A percentile compares a stretch with the other conserved stretches of the same genome.
These are phyloP conservation scores for Tulasnella sp. DNA, from an alignment of 768 basidiomycete species.

Conservation along the genomic window DNA sequence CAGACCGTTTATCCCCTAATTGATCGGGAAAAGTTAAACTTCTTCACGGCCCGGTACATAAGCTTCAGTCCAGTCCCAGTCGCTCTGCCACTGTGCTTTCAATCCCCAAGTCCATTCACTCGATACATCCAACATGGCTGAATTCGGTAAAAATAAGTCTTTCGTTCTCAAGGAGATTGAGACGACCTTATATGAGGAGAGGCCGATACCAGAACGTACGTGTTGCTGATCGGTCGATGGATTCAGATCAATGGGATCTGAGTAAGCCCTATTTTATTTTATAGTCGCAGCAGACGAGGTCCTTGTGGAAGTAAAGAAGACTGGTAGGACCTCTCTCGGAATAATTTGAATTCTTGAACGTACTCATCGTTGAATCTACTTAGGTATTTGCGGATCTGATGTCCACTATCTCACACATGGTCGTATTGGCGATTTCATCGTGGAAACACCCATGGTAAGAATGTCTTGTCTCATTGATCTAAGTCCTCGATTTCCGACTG, in stretches of 20 bases:
- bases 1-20: too few species aligned
- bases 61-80: too few species aligned
- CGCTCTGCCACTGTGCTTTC: too few species aligned
- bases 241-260: neutral
- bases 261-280: constrained; percentile 14
- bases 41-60: too few species aligned
- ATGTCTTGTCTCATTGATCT: neutral
- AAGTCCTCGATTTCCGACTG: neutral
- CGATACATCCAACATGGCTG: neutral
- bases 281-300: constrained; percentile 51
- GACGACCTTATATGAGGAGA: constrained; percentile 57
- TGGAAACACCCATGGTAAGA: constrained; percentile 66
- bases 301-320: constrained; percentile 84
- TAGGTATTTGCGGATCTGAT: constrained; percentile 85
- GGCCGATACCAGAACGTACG: constrained; percentile 64
- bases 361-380: neutral
- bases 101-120: constrained; percentile 41
- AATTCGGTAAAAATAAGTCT: constrained; percentile 43
- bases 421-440: constrained; percentile 59
- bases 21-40: too few species aligned
- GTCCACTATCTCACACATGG: constrained; percentile 75
- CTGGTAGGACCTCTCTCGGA: constrained; percentile 42
- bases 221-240: constrained; percentile 14
- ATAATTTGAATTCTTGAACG: neutral
- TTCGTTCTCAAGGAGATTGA: constrained; percentile 66